These are phyloP conservation scores for Triticum monococcum DNA, from an alignment of 176 grass and related monocot genomes.

Conservation along the genomic window DNA sequence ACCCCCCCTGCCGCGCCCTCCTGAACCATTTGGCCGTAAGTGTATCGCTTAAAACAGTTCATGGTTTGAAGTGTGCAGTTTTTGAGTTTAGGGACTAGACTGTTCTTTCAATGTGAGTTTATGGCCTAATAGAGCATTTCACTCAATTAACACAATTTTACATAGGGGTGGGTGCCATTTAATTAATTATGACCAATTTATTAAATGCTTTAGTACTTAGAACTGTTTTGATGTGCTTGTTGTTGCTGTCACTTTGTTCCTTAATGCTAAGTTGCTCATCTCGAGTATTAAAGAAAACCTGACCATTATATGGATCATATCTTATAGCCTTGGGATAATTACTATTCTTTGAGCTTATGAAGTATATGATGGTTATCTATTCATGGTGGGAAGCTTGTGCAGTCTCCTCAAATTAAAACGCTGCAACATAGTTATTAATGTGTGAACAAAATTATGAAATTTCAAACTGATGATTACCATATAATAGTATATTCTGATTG, in stretches of 20 bases:
- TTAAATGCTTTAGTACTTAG: conserved; percentile 13
- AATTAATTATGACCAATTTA: not conserved
- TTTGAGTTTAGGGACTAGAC: no score
- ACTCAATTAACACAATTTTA: not conserved
- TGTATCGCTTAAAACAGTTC: no score
- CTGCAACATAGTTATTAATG: conserved; percentile 11
- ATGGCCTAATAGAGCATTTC: no score
- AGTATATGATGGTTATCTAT: conserved; percentile 2
- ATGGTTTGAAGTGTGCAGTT: no score
- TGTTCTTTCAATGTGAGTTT: no score
- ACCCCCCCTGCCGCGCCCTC: no score
- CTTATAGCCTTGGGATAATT: not conserved
- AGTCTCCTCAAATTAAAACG: not conserved
- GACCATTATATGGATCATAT: not conserved
- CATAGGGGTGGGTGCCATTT: not conserved
- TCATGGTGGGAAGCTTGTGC: not conserved
- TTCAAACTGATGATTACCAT: not conserved
- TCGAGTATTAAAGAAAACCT: not conserved
- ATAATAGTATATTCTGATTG: not conserved
- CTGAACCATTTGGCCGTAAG: no score
- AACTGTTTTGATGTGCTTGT: conserved; percentile 12
- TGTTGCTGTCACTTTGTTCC: conserved; percentile 5
- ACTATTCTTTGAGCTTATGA: not conserved
- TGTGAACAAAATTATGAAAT: not conserved
- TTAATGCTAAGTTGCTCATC: not conserved